phyloP scores from a whole-genome alignment of 176 grass and related monocot genomes.

The Puya raimondii region DNA sequence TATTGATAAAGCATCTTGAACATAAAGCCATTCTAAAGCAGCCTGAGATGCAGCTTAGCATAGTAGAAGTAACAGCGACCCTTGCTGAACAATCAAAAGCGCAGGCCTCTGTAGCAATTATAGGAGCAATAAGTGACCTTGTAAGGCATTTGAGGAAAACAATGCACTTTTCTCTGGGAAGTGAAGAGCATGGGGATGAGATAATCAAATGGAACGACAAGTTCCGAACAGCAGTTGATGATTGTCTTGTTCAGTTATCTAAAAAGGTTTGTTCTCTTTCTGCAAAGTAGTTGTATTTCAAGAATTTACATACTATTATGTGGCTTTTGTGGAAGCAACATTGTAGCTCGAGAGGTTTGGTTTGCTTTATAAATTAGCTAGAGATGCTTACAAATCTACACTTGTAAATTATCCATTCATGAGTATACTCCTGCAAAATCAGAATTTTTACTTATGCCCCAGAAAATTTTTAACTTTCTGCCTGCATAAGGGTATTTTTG shows the following conservation, averaged over 20 bases:
- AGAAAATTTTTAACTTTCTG: not conserved
- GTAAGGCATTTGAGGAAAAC: constrained; percentile 92
- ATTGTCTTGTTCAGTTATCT: constrained; percentile 75
- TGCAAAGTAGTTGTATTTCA: not conserved
- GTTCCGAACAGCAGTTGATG: constrained; percentile 68
- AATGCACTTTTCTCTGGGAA: constrained; percentile 76
- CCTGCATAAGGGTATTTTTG: constrained; percentile 10
- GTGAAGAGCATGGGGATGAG: constrained; percentile 41
- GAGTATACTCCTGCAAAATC: constrained; percentile 2
- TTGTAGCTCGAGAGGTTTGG: too few species aligned
- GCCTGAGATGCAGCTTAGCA: constrained; percentile 77
- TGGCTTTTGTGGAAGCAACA: too few species aligned
- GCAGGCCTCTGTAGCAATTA: constrained; percentile 65
- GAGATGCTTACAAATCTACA: too few species aligned
- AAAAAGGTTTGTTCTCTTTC: constrained; percentile 64
- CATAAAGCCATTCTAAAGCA: constrained; percentile 81
- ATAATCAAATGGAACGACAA: constrained; percentile 69
- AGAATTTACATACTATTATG: too few species aligned
- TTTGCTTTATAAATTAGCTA: too few species aligned
- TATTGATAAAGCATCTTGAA: constrained; percentile 96
- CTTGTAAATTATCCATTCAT: too few species aligned
- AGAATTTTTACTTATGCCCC: constrained; percentile 15
- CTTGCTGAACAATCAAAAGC: constrained; percentile 76
- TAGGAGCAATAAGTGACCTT: constrained; percentile 94
- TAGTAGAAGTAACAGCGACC: constrained; percentile 70